These are phyloP conservation scores for Alternaria brassicicola DNA, from an alignment of 2,329 filamentous ascomycete species.

Conservation along the genomic window DNA sequence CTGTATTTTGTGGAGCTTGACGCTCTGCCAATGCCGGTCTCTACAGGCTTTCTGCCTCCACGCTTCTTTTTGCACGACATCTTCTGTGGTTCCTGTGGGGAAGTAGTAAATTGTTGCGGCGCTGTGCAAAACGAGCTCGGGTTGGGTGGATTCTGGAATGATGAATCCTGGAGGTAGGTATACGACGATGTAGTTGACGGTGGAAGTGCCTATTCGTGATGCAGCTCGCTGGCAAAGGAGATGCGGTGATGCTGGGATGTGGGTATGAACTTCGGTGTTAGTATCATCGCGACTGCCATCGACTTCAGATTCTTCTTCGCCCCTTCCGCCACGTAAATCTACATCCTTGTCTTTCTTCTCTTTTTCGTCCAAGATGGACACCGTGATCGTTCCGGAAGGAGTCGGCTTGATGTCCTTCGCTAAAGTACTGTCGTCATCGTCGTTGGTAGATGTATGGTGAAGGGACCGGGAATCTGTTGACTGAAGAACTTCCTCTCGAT, in stretches of 20 bases:
- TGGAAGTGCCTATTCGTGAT: neutral
- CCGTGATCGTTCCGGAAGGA: neutral
- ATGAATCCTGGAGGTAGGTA: conserved; percentile 15
- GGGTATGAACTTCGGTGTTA: neutral
- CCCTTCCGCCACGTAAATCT: neutral
- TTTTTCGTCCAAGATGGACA: neutral
- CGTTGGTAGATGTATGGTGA: neutral
- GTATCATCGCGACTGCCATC: neutral
- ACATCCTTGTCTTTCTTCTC: neutral
- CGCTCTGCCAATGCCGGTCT: neutral
- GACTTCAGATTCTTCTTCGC: neutral
- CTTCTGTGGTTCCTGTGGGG: neutral
- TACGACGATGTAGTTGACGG: conserved; percentile 1
- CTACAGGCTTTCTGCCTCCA: neutral
- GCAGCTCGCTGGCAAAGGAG: neutral
- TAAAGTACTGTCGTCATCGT: neutral
- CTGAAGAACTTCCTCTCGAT: neutral
- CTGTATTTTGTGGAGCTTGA: conserved; percentile 10
- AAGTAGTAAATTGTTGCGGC: conserved; percentile 3
- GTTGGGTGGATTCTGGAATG: neutral
- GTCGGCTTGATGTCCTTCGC: neutral
- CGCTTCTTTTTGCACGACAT: neutral
- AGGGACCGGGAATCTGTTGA: neutral
- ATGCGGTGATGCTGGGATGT: neutral
- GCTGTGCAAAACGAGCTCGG: conserved; percentile 11